Evolutionary conservation across 2,329 filamentous ascomycete species (phyloP).

Genomic region (Chaetothyriales sp.): DNA sequence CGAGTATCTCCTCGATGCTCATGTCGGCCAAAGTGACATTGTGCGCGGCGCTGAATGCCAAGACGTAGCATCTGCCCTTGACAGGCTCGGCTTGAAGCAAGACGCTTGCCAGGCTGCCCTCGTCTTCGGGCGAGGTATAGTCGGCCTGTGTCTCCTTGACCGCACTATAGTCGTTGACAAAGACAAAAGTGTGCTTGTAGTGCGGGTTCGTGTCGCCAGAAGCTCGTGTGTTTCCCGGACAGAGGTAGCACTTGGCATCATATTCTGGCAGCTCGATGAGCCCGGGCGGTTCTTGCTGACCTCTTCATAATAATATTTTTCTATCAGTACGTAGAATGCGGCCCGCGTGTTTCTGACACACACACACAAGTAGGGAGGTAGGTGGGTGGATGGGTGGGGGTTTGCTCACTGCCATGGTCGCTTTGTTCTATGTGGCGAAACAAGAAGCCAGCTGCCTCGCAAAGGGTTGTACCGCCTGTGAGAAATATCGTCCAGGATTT

Average conservation of each 20-base stretch:
- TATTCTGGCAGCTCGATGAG: slow-evolving; percentile 59
- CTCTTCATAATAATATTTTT: slow-evolving; percentile 38
- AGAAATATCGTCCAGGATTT: slow-evolving; percentile 85
- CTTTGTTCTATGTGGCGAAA: slow-evolving; percentile 92
- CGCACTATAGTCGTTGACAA: slow-evolving; percentile 94
- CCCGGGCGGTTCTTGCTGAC: slow-evolving; percentile 59
- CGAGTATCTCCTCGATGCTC: slow-evolving; percentile 56
- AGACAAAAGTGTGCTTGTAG: slow-evolving; percentile 78
- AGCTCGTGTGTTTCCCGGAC: slow-evolving; percentile 77
- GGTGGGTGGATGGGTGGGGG: too few relatives aligned
- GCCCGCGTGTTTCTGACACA: not conserved
- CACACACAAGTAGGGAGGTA: too few relatives aligned
- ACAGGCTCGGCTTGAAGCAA: slow-evolving; percentile 73
- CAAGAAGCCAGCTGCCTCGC: slow-evolving; percentile 77
- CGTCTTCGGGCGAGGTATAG: slow-evolving; percentile 36
- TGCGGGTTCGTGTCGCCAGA: slow-evolving; percentile 74
- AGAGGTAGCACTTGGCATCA: slow-evolving; percentile 87
- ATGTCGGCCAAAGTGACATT: slow-evolving; percentile 89
- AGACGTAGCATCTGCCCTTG: slow-evolving; percentile 90
- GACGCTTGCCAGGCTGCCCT: slow-evolving; percentile 49
- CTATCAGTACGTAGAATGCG: not conserved
- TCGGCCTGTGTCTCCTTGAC: slow-evolving; percentile 85
- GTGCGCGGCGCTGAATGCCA: slow-evolving; percentile 84
- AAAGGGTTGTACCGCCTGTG: slow-evolving; percentile 89
- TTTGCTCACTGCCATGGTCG: slow-evolving; percentile 82